These are phyloP conservation scores for Talaromyces liani DNA, from an alignment of 495 filamentous ascomycete genomes.

Conservation along the genomic window DNA sequence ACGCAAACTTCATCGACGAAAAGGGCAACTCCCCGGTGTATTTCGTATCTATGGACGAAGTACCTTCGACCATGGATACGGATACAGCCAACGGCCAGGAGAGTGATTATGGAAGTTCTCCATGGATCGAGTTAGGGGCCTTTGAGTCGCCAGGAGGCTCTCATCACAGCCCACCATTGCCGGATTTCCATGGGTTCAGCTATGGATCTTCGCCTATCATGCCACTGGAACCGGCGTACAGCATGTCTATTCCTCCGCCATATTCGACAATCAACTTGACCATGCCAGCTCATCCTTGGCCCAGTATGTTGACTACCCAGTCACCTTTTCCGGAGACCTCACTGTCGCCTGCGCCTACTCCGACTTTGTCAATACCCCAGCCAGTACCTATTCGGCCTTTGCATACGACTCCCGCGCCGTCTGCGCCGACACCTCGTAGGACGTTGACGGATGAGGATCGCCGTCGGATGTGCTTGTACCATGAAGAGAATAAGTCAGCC, in stretches of 20 bases:
- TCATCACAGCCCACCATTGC: slow-evolving; percentile 35
- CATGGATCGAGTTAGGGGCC: slow-evolving; percentile 44
- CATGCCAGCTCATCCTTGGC: slow-evolving; percentile 62
- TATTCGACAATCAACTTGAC: slow-evolving; percentile 52
- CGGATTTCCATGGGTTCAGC: slow-evolving; percentile 34
- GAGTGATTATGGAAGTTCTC: slow-evolving; percentile 42
- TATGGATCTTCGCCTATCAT: slow-evolving; percentile 29
- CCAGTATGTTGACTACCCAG: slow-evolving; percentile 61
- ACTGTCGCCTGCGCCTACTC: slow-evolving; percentile 11
- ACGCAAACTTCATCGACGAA: not conserved
- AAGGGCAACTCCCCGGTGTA: not conserved
- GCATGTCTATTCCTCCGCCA: slow-evolving; percentile 39
- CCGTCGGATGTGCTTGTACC: slow-evolving; percentile 89
- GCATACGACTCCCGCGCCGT: slow-evolving; percentile 29
- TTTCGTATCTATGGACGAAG: slow-evolving; percentile 16
- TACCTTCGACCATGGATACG: slow-evolving; percentile 30
- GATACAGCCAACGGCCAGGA: slow-evolving; percentile 36
- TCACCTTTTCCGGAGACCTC: slow-evolving; percentile 34
- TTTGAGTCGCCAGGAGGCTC: slow-evolving; percentile 32
- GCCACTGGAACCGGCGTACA: slow-evolving; percentile 32
- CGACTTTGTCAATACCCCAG: slow-evolving; percentile 9
- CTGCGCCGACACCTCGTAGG: slow-evolving; percentile 63
- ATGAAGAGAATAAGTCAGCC: slow-evolving; percentile 86
- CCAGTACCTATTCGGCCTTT: slow-evolving; percentile 10
- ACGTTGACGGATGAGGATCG: slow-evolving; percentile 92